Percentiles rank a stretch among this genome's conserved stretches.
Evolutionary conservation across 805 yeast species (phyloP).

Genomic region (Hermanozyma aechmeae): DNA sequence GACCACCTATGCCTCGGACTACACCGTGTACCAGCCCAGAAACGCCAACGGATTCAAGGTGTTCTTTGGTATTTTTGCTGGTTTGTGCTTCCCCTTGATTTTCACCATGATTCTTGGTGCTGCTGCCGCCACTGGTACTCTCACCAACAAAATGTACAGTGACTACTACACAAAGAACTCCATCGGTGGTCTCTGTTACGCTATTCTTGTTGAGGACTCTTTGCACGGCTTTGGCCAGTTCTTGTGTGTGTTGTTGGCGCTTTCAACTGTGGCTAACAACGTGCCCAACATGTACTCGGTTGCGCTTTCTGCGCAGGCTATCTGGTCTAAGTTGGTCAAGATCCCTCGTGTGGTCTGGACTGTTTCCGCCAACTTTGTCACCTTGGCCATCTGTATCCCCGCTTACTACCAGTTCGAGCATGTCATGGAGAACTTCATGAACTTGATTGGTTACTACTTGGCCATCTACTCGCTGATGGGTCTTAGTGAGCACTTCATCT

Average conservation of each 20-base stretch:
- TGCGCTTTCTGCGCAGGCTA: constrained; percentile 77
- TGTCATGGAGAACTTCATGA: constrained; percentile 83
- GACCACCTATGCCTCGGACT: constrained; percentile 89
- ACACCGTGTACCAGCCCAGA: constrained; percentile 77
- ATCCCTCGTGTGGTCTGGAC: constrained; percentile 86
- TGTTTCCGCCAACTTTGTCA: constrained; percentile 58
- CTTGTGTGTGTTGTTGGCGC: constrained; percentile 73
- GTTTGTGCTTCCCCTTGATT: constrained; percentile 58
- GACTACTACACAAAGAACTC: constrained; percentile 43
- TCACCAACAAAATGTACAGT: constrained; percentile 33
- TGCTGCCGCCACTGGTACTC: constrained; percentile 67
- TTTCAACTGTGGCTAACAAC: constrained; percentile 85
- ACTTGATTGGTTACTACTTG: constrained; percentile 83
- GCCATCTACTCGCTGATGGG: constrained; percentile 74
- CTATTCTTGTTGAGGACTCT: constrained; percentile 68
- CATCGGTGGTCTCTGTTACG: constrained; percentile 78
- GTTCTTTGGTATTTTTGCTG: constrained; percentile 54
- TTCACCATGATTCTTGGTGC: constrained; percentile 80
- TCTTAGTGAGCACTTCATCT: constrained; percentile 77
- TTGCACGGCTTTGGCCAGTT: constrained; percentile 86
- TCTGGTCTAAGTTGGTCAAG: constrained; percentile 64
- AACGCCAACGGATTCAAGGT: constrained; percentile 49
- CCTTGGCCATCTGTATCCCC: constrained; percentile 84
- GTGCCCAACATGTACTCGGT: constrained; percentile 92
- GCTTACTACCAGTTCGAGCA: constrained; percentile 66